A percentile compares a stretch with the other conserved stretches of the same genome.
Evolutionary conservation across 2,329 filamentous ascomycete species (phyloP).

Genomic region (Calonectria pseudoreteaudii): DNA sequence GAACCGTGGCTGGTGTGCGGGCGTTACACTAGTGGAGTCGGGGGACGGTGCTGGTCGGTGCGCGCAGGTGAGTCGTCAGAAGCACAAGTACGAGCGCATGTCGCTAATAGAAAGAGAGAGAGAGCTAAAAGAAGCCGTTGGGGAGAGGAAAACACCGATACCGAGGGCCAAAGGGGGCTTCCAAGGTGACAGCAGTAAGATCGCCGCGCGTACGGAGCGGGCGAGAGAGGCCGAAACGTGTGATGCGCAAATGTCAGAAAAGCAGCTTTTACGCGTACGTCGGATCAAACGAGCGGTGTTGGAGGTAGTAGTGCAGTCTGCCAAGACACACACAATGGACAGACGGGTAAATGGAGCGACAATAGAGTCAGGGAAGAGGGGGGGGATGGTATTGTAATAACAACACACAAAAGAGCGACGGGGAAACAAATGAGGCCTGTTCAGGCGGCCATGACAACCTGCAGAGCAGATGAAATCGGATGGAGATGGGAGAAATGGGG

Average conservation of each 20-base stretch:
- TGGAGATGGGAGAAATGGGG: constrained; percentile 28
- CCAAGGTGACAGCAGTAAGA: neutral
- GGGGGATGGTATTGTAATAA: constrained; percentile 31
- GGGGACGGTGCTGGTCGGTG: constrained; percentile 24
- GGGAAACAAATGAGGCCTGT: constrained; percentile 25
- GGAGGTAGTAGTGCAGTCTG: neutral
- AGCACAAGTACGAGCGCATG: constrained; percentile 18
- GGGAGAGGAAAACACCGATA: neutral
- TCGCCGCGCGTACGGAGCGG: neutral
- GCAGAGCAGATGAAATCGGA: constrained; percentile 27
- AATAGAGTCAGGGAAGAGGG: constrained; percentile 1
- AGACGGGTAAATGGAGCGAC: neutral
- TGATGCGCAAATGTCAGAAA: neutral
- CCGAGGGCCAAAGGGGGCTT: neutral
- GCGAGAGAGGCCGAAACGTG: constrained; percentile 2
- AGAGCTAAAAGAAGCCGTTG: constrained; percentile 6
- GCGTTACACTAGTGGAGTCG: constrained; percentile 23
- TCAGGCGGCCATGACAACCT: constrained; percentile 29
- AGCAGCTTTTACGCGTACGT: neutral
- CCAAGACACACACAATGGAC: neutral
- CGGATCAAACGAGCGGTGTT: neutral
- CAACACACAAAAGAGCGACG: constrained; percentile 31
- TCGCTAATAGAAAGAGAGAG: constrained; percentile 15
- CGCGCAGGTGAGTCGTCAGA: constrained; percentile 22
- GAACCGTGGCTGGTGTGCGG: constrained; percentile 9